Percentiles rank a stretch among this genome's conserved stretches.
Evolutionary conservation across 2,329 filamentous ascomycete species (phyloP).

Genomic region (Colletotrichum sp.): DNA sequence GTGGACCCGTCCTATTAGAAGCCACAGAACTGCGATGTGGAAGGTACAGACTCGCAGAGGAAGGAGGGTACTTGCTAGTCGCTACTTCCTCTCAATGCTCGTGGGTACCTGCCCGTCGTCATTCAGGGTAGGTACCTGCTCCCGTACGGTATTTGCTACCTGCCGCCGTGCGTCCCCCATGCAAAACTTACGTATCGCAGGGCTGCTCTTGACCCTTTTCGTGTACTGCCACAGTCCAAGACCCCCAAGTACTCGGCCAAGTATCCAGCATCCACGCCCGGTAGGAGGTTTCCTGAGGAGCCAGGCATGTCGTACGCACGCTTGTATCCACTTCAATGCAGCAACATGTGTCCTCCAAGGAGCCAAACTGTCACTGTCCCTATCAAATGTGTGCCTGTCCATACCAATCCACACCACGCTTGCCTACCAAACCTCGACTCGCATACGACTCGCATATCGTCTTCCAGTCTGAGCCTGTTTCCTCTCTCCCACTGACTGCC

Average conservation of each 20-base stretch:
- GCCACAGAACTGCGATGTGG: background rate
- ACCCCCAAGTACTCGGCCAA: background rate
- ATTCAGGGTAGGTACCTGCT: background rate
- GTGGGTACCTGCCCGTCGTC: background rate
- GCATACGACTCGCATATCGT: background rate
- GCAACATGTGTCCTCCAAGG: background rate
- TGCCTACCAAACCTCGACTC: background rate
- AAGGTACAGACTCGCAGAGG: background rate
- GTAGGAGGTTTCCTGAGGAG: background rate
- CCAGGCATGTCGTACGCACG: background rate
- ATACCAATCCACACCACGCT: background rate
- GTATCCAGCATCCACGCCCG: background rate
- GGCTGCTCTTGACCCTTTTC: background rate
- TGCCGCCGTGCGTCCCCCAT: background rate
- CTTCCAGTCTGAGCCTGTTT: background rate
- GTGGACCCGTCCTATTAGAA: background rate
- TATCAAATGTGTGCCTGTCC: background rate
- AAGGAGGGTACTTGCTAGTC: background rate
- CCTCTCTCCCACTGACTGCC: constrained; percentile 3
- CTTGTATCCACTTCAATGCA: background rate
- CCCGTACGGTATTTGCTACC: background rate
- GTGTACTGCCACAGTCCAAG: background rate
- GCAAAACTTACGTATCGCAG: background rate
- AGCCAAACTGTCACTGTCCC: background rate
- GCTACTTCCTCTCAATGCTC: background rate